Percentiles rank a stretch among this genome's conserved stretches.
Evolutionary conservation across 1,284 basidiomycete genomes (phyloP).

Genomic region (Microbotryum saponariae): DNA sequence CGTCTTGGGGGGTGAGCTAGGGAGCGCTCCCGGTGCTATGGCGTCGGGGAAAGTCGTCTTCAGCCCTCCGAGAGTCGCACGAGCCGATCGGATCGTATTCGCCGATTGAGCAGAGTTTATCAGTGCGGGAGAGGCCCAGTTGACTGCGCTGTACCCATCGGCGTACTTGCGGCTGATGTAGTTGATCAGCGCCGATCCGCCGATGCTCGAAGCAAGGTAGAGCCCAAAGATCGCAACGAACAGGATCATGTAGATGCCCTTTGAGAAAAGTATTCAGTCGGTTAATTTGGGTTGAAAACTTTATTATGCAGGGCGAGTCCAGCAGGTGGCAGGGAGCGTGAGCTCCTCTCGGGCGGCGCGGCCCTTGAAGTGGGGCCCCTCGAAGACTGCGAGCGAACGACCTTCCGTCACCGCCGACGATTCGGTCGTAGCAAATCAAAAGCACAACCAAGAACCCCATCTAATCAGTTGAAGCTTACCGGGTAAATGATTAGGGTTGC

Average conservation of each 20-base stretch:
- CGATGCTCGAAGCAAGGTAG: constrained; percentile 2
- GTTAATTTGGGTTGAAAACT: too few species aligned
- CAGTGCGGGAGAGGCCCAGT: constrained; percentile 4
- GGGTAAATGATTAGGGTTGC: constrained; percentile 8
- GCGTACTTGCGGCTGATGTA: constrained; percentile 3
- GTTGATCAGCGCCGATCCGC: constrained; percentile 2
- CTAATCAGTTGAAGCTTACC: too few species aligned
- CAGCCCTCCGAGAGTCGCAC: constrained; percentile 1
- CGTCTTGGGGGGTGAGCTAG: constrained; percentile 2
- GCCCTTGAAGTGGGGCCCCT: too few species aligned
- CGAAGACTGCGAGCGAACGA: too few species aligned
- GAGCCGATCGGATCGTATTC: constrained; percentile 5
- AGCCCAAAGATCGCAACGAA: neutral
- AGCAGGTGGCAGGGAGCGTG: too few species aligned
- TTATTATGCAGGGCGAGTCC: too few species aligned
- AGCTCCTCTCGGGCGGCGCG: too few species aligned
- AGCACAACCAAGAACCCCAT: too few species aligned
- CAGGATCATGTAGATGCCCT: constrained; percentile 1
- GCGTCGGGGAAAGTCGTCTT: neutral
- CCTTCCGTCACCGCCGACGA: too few species aligned
- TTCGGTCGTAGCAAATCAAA: too few species aligned
- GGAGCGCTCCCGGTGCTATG: constrained; percentile 8
- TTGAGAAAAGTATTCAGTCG: too few species aligned
- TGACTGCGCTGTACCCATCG: constrained; percentile 7
- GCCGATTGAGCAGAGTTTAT: constrained; percentile 5